These are phyloP conservation scores for Phytophthora crassamura DNA, from an alignment of 352 stramenopile species.

Conservation along the genomic window DNA sequence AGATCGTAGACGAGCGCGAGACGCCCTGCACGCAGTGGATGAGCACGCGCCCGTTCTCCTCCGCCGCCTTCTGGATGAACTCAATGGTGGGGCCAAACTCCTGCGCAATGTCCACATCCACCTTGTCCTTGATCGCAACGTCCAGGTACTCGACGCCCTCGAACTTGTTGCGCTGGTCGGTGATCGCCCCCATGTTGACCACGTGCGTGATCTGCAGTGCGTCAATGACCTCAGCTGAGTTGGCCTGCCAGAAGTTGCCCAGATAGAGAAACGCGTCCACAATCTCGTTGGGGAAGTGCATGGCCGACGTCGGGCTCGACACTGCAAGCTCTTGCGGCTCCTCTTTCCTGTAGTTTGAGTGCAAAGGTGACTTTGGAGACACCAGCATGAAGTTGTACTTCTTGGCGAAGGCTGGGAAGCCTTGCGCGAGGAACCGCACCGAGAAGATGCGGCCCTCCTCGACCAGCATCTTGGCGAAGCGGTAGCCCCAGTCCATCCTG, in stretches of 20 bases:
- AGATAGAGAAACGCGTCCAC: constrained; percentile 73
- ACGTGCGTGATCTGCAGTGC: constrained; percentile 75
- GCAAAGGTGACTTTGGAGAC: constrained; percentile 16
- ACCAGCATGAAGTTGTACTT: constrained; percentile 78
- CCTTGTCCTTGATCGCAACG: constrained; percentile 65
- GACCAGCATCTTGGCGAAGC: constrained; percentile 68
- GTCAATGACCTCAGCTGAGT: constrained; percentile 56
- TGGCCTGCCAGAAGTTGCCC: constrained; percentile 86
- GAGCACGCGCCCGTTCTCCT: constrained; percentile 56
- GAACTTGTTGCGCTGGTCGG: constrained; percentile 61
- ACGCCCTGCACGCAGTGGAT: constrained; percentile 86
- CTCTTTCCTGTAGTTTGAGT: neutral
- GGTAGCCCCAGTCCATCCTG: constrained; percentile 73
- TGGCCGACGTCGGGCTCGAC: constrained; percentile 16
- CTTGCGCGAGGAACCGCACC: constrained; percentile 71
- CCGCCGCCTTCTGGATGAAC: constrained; percentile 61
- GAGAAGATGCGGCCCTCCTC: constrained; percentile 74
- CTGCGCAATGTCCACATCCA: constrained; percentile 62
- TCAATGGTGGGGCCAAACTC: constrained; percentile 55
- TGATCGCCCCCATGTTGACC: constrained; percentile 77
- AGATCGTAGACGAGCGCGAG: constrained; percentile 78
- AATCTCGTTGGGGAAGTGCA: constrained; percentile 83
- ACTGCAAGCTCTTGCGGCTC: constrained; percentile 15
- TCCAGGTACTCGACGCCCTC: constrained; percentile 68
- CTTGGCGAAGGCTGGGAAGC: constrained; percentile 65